A percentile compares a stretch with the other conserved stretches of the same genome.
Conservation (phyloP, 2,329 filamentous ascomycete genomes). For the Bipolaris zeicola region DNA sequence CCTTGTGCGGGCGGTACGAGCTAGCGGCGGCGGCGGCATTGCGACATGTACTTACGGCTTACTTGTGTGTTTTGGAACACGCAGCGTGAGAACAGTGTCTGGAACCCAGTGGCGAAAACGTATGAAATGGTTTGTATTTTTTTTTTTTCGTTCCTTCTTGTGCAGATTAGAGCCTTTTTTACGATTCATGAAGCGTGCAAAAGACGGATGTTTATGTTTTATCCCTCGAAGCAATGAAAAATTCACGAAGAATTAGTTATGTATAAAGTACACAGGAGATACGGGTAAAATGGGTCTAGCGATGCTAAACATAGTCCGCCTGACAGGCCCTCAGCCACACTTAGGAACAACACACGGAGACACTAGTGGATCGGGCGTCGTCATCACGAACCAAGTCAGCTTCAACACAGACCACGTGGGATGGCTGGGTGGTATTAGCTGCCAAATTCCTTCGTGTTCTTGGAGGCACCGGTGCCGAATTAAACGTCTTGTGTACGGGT, state of each 20-base stretch:
- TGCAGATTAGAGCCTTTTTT: constrained; percentile 1
- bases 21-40: neutral
- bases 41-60: neutral
- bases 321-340: neutral
- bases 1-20: neutral
- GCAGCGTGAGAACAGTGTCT: neutral
- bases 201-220: neutral
- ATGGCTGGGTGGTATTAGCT: neutral
- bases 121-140: neutral
- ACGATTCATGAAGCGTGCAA: constrained; percentile 1
- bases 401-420: constrained; percentile 1
- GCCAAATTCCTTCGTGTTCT: constrained; percentile 1
- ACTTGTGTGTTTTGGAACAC: neutral
- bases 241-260: no score
- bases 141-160: neutral
- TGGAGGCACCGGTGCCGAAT: neutral
- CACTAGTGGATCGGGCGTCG: constrained; percentile 5
- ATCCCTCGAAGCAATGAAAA: neutral
- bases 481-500: no score
- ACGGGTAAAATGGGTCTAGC: neutral
- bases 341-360: neutral
- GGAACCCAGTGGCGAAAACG: neutral
- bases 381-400: constrained; percentile 7
- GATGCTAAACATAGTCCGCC: neutral
- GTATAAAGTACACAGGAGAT: neutral